Evolutionary conservation across 2,329 filamentous ascomycete species (phyloP).

Genomic region (Exophiala spinifera): DNA sequence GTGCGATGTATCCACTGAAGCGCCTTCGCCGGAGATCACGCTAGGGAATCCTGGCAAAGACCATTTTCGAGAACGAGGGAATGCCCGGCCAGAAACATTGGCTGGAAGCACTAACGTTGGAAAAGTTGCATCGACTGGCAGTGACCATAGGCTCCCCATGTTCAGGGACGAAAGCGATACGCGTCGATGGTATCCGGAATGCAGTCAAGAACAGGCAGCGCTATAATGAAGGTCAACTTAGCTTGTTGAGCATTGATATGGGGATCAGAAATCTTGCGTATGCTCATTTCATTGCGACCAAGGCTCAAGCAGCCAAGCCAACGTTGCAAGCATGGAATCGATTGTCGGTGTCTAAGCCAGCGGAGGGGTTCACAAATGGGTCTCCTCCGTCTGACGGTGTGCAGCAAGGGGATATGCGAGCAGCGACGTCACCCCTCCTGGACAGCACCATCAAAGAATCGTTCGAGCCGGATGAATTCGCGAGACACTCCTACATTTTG

Average conservation of each 20-base stretch:
- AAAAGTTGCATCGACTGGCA: slow-evolving; percentile 58
- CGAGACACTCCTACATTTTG: slow-evolving; percentile 55
- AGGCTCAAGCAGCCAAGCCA: slow-evolving; percentile 3
- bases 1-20: too few species aligned
- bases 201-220: slow-evolving; percentile 31
- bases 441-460: slow-evolving; percentile 37
- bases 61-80: neutral
- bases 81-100: slow-evolving; percentile 21
- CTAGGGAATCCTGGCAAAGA: too few species aligned
- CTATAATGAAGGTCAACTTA: slow-evolving; percentile 32
- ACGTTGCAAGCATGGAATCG: slow-evolving; percentile 40
- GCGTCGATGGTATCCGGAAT: slow-evolving; percentile 51
- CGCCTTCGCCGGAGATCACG: too few species aligned
- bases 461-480: slow-evolving; percentile 55
- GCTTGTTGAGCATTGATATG: slow-evolving; percentile 77
- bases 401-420: slow-evolving; percentile 22
- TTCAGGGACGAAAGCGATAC: slow-evolving; percentile 57
- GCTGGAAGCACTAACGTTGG: slow-evolving; percentile 47
- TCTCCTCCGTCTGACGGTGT: neutral
- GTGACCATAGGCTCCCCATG: slow-evolving; percentile 58
- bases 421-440: slow-evolving; percentile 31
- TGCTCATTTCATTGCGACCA: slow-evolving; percentile 52
- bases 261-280: slow-evolving; percentile 78
- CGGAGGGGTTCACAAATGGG: neutral
- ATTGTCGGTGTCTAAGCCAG: slow-evolving; percentile 34